These are phyloP conservation scores for Aspergillus homomorphus DNA, from an alignment of 495 filamentous ascomycete genomes.

Conservation along the genomic window DNA sequence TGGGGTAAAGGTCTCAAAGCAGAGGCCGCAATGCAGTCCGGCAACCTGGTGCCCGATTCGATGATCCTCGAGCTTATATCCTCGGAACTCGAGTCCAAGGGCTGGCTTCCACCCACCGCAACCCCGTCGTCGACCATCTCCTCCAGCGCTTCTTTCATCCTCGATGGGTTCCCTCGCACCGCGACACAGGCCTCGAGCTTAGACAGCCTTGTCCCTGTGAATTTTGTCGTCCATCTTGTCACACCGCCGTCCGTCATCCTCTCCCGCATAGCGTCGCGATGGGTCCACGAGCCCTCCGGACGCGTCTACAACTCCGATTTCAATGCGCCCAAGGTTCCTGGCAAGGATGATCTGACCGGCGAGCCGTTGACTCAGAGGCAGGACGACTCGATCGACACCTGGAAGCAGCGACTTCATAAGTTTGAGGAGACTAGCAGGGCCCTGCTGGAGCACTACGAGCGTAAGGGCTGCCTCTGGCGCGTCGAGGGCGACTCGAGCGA, in stretches of 20 bases:
- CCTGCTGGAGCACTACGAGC: conserved; percentile 83
- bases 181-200: conserved; percentile 72
- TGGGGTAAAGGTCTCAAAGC: conserved; percentile 75
- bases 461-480: conserved; percentile 80
- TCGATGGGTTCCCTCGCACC: conserved; percentile 95
- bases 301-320: conserved; percentile 93
- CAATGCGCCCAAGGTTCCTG: conserved; percentile 75
- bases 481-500: conserved; percentile 85
- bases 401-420: conserved; percentile 70
- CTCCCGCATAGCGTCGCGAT: conserved; percentile 81
- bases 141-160: conserved; percentile 82
- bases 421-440: conserved; percentile 86
- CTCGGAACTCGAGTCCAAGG: conserved; percentile 75
- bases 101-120: conserved; percentile 61
- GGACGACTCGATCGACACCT: conserved; percentile 85
- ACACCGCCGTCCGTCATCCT: conserved; percentile 69
- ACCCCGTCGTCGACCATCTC: conserved; percentile 59
- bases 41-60: conserved; percentile 79
- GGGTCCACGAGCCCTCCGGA: conserved; percentile 91
- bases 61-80: conserved; percentile 90
- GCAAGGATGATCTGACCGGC: conserved; percentile 88
- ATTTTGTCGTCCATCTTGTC: conserved; percentile 68
- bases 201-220: conserved; percentile 80
- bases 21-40: conserved; percentile 78
- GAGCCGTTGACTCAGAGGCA: conserved; percentile 76